phyloP scores from a whole-genome alignment of 129 eudicot genomes.

The Deinandra increscens region DNA sequence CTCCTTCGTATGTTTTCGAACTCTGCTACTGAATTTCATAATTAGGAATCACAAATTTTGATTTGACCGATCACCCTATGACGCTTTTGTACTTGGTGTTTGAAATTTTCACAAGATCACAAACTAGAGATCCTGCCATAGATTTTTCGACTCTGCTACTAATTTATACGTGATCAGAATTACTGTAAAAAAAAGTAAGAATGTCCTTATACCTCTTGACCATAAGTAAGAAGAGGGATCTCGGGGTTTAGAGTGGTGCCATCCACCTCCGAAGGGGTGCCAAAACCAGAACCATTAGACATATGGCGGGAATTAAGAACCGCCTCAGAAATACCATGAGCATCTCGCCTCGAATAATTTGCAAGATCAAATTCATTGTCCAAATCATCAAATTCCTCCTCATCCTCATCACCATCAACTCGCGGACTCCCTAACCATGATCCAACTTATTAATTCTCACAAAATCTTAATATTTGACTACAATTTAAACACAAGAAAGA shows the following conservation, averaged over 20 bases:
- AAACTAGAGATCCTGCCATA: neutral
- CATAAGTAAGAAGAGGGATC: constrained; percentile 78
- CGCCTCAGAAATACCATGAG: constrained; percentile 47
- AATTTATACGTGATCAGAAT: neutral
- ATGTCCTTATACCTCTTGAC: constrained; percentile 62
- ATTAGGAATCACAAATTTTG: neutral
- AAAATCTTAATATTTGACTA: neutral
- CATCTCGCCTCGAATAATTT: constrained; percentile 17
- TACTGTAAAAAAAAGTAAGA: neutral
- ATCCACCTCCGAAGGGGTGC: constrained; percentile 55
- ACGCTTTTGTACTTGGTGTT: neutral
- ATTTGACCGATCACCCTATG: neutral
- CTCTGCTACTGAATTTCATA: neutral
- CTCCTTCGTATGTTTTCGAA: neutral
- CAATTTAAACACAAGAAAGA: neutral
- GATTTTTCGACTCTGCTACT: neutral
- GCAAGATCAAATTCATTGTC: constrained; percentile 59
- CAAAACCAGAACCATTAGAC: constrained; percentile 49
- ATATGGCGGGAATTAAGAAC: constrained; percentile 38
- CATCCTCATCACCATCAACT: constrained; percentile 90
- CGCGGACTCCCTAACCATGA: constrained; percentile 59
- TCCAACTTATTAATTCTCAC: neutral
- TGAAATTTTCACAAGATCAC: neutral
- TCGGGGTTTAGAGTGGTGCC: constrained; percentile 40
- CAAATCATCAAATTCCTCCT: constrained; percentile 76